Base-by-base conservation (phyloP, 2,329 filamentous ascomycete genomes). In the Massarina eburnea region DNA sequence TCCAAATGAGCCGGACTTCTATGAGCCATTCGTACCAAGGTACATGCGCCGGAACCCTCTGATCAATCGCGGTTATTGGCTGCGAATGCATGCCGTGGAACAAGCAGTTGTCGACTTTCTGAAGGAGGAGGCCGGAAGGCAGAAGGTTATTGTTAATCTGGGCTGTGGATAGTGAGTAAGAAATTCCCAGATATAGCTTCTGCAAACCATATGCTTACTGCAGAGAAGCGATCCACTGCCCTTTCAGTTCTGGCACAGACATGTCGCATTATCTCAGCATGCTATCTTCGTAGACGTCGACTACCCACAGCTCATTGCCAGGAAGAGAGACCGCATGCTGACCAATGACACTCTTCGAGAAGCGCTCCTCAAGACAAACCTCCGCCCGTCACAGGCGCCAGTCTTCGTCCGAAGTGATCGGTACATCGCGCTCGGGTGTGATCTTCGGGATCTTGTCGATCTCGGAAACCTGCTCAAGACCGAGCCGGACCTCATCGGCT, bases 41-140 rank as follows among this genome's bases (percentile, higher is more conserved):
- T 87, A 88, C 56, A 85, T 90, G 68, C 79, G 90, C 49, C 80
- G 91, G 38, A 85, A 89, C n/a, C 91, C 92, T 1, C 76, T 96
- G 41, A 94, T 96, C 62, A 96, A 96, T 68, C 81, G 91, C 36
- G 89, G 90, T 39, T 96, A 95, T 63, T 90, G 89, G 82, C 74
- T 96, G 29, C 83, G 91, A 22, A 86, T 96, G 76, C 85, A 87
- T 64, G 86, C 88, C 14, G 84, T 96, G 47, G 89, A 95, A 62
- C 78, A 85, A 50, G 78, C 84, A 4, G 84, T 95, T 15, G 79
- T 80, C 17, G 75, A 80, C n/a, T 96, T 96, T 57, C 75, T 96
- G n/a, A 71, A 78, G 48, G 73, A 75, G 43, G 62, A 76, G 7
- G 71, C 74, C 15, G 75, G 75, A 24, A 84, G 80, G 52, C 71